These are phyloP conservation scores for Podospora bellae-mahoneyi DNA, from an alignment of 495 filamentous ascomycete species.

Conservation along the genomic window DNA sequence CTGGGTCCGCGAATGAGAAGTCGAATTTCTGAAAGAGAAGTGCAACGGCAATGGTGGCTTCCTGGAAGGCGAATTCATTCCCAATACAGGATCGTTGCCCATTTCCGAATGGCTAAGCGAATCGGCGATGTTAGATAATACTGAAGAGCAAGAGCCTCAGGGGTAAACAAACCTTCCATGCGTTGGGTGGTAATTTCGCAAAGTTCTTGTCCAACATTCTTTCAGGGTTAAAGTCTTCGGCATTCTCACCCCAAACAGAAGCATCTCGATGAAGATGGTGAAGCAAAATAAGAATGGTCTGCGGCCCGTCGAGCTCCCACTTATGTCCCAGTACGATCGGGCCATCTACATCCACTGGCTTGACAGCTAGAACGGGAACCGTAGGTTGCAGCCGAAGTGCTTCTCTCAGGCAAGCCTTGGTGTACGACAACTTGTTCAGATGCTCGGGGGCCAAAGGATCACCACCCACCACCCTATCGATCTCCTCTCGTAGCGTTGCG, in stretches of 20 bases:
- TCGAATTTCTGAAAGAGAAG: too few species aligned
- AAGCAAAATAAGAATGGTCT: conserved; percentile 50
- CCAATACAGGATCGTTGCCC: conserved; percentile 51
- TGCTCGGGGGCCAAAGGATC: conserved; percentile 58
- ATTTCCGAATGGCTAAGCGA: conserved; percentile 46
- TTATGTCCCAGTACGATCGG: conserved; percentile 51
- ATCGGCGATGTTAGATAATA: too few species aligned
- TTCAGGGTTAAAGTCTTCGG: conserved; percentile 51
- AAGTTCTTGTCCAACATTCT: conserved; percentile 57
- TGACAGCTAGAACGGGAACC: conserved; percentile 51
- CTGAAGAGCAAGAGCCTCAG: too few species aligned
- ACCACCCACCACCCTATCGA: conserved; percentile 40
- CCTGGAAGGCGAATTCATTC: too few species aligned
- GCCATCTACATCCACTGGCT: conserved; percentile 39
- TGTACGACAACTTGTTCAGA: conserved; percentile 58
- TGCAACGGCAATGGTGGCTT: too few species aligned
- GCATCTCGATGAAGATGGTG: conserved; percentile 40
- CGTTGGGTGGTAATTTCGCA: conserved; percentile 46
- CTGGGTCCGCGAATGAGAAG: too few species aligned
- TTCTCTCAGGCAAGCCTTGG: conserved; percentile 58
- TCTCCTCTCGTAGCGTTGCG: too few species aligned
- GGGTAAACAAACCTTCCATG: conserved; percentile 37
- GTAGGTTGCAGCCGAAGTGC: conserved; percentile 61
- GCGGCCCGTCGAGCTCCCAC: conserved; percentile 55
- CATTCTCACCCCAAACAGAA: conserved; percentile 47